Evolutionary conservation across 192 early-diverging fungal species (phyloP).

Genomic region (Podila minutissima): DNA sequence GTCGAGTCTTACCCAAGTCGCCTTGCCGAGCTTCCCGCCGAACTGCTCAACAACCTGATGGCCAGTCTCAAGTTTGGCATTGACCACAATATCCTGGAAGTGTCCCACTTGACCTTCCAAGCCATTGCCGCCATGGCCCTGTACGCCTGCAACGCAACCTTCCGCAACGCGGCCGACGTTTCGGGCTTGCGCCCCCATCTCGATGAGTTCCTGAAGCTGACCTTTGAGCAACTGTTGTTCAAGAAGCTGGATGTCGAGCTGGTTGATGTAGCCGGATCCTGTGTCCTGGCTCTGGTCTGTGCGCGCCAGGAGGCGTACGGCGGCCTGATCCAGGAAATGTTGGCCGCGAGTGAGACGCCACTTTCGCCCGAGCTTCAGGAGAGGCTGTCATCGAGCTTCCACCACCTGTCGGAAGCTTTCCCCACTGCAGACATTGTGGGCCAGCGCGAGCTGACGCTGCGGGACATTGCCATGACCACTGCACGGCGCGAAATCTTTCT

Average conservation of each 20-base stretch:
- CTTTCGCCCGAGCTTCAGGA: constrained; percentile 51
- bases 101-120: constrained; percentile 66
- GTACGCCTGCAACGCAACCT: constrained; percentile 61
- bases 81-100: constrained; percentile 65
- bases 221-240: constrained; percentile 68
- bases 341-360: constrained; percentile 57
- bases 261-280: constrained; percentile 67
- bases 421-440: constrained; percentile 38
- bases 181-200: constrained; percentile 40
- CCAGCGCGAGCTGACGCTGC: constrained; percentile 47
- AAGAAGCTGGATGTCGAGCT: constrained; percentile 70
- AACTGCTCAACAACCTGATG: constrained; percentile 65
- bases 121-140: constrained; percentile 71
- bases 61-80: constrained; percentile 71
- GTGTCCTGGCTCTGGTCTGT: constrained; percentile 67
- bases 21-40: constrained; percentile 56
- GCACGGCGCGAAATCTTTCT: constrained; percentile 48
- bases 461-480: constrained; percentile 52
- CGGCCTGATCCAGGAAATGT: constrained; percentile 60
- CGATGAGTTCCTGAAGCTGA: constrained; percentile 61
- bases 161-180: constrained; percentile 23
- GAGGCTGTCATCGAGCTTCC: constrained; percentile 58
- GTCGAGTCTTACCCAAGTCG: constrained; percentile 73
- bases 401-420: constrained; percentile 52
- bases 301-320: constrained; percentile 61